phyloP scores from a whole-genome alignment of 306 rosid species.

The Quercus rubra region DNA sequence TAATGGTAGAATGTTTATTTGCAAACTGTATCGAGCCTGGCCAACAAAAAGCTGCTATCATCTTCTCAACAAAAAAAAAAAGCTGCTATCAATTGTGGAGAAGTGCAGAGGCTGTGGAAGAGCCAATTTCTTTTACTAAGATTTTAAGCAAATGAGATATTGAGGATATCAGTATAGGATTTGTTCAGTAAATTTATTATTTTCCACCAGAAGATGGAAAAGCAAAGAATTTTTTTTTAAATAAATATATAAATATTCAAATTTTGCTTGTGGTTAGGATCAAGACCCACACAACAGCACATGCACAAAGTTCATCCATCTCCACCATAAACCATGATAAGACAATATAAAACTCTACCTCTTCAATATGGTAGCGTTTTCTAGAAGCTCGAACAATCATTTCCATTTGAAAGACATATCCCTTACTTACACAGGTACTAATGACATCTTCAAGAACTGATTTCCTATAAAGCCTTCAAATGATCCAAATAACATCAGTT shows the following conservation, averaged over 20 bases:
- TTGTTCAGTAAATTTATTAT: background rate
- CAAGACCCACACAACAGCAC: background rate
- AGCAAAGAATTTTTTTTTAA: background rate
- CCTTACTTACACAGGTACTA: slow-evolving; percentile 88
- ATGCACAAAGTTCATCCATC: background rate
- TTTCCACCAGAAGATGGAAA: background rate
- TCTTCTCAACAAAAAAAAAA: too few relatives aligned
- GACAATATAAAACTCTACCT: slow-evolving; percentile 43
- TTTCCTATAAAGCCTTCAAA: slow-evolving; percentile 77
- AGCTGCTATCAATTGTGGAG: background rate
- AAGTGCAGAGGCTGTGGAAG: background rate
- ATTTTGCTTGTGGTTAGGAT: background rate
- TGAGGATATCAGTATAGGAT: background rate
- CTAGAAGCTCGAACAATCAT: slow-evolving; percentile 97
- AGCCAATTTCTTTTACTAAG: background rate
- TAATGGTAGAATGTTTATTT: background rate
- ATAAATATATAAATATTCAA: too few relatives aligned
- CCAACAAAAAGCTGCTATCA: too few relatives aligned
- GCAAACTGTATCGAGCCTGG: background rate
- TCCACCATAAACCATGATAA: slow-evolving; percentile 11
- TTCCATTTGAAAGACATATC: slow-evolving; percentile 98
- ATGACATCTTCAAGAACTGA: slow-evolving; percentile 90
- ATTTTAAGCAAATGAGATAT: background rate
- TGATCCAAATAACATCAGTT: slow-evolving; percentile 19
- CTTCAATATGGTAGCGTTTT: slow-evolving; percentile 85